A percentile compares a stretch with the other conserved stretches of the same genome.
These are phyloP conservation scores for Prunella vulgaris DNA, from an alignment of 257 asterid genomes.

Conservation along the genomic window DNA sequence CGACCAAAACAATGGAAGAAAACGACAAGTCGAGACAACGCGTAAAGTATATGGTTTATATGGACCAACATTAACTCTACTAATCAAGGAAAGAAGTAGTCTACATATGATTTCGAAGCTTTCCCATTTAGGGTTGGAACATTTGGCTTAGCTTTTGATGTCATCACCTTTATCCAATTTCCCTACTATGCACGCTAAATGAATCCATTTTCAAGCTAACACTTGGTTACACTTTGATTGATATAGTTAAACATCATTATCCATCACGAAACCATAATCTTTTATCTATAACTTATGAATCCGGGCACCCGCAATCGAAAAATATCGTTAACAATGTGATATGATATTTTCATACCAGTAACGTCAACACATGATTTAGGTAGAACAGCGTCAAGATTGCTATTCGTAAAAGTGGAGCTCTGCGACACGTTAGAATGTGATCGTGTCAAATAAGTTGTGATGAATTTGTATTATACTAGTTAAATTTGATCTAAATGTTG, in stretches of 20 bases:
- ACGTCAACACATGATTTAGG: no score
- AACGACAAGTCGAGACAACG: background rate
- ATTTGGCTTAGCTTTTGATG: background rate
- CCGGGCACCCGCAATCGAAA: background rate
- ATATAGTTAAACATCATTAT: constrained; percentile 4
- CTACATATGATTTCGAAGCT: background rate
- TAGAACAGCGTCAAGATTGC: no score
- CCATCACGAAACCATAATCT: background rate
- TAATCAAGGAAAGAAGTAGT: background rate
- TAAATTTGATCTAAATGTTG: no score
- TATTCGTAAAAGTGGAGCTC: no score
- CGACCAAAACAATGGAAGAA: background rate
- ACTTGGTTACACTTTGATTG: background rate
- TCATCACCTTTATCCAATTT: background rate
- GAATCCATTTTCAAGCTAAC: background rate
- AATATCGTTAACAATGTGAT: no score
- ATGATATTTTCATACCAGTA: no score
- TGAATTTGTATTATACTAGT: no score
- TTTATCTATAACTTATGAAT: background rate
- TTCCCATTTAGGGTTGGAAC: background rate
- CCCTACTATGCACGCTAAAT: background rate
- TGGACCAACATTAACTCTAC: background rate
- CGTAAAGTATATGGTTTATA: background rate
- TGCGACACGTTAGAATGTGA: no score
- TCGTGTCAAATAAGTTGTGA: no score